Conservation (phyloP, 129 eudicot genomes). For the Heracleum sosnowskyi region DNA sequence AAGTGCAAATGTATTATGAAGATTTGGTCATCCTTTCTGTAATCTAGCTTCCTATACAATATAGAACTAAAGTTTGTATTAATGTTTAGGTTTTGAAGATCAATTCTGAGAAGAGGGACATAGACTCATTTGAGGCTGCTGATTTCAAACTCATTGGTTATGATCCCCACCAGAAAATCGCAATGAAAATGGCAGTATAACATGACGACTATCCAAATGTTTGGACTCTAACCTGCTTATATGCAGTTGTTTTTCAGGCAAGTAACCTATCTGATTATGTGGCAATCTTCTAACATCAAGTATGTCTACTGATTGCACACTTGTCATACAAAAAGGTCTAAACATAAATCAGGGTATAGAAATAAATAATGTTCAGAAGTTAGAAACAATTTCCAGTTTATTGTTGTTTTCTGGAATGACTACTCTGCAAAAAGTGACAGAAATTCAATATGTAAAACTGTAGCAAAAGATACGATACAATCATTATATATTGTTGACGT, state of each 20-base stretch:
- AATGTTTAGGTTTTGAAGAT: constrained; percentile 63
- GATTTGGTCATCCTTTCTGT: neutral
- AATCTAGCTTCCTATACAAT: neutral
- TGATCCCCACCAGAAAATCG: constrained; percentile 80
- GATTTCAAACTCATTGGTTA: constrained; percentile 74
- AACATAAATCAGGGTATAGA: neutral
- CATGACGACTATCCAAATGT: constrained; percentile 10
- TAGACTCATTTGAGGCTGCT: constrained; percentile 68
- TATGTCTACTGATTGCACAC: neutral
- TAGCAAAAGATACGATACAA: neutral
- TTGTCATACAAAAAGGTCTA: neutral
- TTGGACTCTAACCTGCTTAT: constrained; percentile 10
- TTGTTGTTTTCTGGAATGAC: neutral
- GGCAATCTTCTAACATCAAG: neutral
- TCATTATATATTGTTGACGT: neutral
- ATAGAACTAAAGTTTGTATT: neutral
- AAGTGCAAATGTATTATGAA: neutral
- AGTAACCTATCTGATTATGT: constrained; percentile 18
- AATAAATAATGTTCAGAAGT: neutral
- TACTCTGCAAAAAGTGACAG: neutral
- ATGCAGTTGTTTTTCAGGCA: constrained; percentile 16
- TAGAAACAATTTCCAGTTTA: neutral
- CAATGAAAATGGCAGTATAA: constrained; percentile 94
- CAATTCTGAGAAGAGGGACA: constrained; percentile 62
- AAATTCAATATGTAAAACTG: too few relatives aligned